phyloP scores from a whole-genome alignment of 139 green algal genomes.

The Coccomyxa sp. region DNA sequence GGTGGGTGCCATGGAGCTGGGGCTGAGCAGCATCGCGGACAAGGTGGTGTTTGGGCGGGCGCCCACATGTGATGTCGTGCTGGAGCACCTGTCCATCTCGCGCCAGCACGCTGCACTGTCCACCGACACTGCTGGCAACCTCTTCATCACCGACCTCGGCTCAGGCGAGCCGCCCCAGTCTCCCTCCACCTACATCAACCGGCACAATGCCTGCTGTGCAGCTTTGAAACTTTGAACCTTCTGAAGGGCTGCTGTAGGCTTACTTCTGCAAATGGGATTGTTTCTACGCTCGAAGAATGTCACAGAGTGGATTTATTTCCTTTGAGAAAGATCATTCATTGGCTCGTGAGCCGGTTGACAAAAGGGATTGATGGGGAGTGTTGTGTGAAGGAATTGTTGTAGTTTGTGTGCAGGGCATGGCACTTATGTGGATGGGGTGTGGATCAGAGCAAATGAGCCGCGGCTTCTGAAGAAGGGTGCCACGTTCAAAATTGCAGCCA shows the following conservation, averaged over 20 bases:
- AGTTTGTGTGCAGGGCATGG: constrained; percentile 46
- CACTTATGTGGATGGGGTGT: constrained; percentile 69
- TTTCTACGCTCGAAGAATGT: no score
- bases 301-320: no score
- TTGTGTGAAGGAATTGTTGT: neutral
- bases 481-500: constrained; percentile 51
- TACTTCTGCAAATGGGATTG: no score
- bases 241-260: no score
- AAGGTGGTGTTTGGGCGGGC: constrained; percentile 47
- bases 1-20: constrained; percentile 22
- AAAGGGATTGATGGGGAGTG: no score
- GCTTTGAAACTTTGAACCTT: neutral
- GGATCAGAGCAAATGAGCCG: constrained; percentile 55
- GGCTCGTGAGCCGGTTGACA: no score
- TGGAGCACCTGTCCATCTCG: constrained; percentile 68
- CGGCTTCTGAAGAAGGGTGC: constrained; percentile 38
- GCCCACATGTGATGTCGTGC: constrained; percentile 52
- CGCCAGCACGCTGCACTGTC: constrained; percentile 60
- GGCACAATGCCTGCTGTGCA: neutral
- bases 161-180: constrained; percentile 28
- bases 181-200: neutral
- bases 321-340: neutral
- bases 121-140: constrained; percentile 26
- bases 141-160: constrained; percentile 62
- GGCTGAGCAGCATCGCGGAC: neutral